Evolutionary conservation across 371 early-diverging fungal species (phyloP).

Genomic region (Mucor piriformis): DNA sequence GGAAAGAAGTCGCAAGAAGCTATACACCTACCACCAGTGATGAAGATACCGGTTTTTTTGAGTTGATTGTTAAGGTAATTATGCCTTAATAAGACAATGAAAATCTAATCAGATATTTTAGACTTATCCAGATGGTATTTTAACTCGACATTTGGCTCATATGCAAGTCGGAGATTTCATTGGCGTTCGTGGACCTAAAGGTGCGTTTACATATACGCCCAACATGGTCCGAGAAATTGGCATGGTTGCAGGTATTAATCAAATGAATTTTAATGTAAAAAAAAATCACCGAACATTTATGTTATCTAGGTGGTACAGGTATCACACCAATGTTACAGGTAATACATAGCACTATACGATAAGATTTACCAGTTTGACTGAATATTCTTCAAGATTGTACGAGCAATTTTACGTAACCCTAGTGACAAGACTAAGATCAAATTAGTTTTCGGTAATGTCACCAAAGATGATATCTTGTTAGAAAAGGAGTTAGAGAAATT

Average conservation of each 20-base stretch:
- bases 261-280: not conserved
- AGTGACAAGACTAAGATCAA: conserved; percentile 25
- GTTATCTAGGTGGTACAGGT: conserved; percentile 68
- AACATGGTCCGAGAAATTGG: conserved; percentile 79
- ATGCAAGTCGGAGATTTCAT: conserved; percentile 76
- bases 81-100: not conserved
- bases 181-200: conserved; percentile 84
- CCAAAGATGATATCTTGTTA: conserved; percentile 64
- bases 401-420: conserved; percentile 74
- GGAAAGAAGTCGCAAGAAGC: conserved; percentile 78
- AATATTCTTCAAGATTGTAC: conserved; percentile 52
- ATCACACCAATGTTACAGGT: conserved; percentile 93
- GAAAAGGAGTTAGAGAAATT: conserved; percentile 74
- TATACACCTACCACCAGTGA: conserved; percentile 89
- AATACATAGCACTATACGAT: conserved; percentile 4
- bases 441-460: conserved; percentile 24
- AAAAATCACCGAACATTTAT: not conserved
- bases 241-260: conserved; percentile 81
- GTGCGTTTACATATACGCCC: conserved; percentile 81
- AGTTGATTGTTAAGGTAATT: conserved; percentile 84
- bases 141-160: conserved; percentile 70
- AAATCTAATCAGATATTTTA: conserved; percentile 20
- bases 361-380: too few species aligned
- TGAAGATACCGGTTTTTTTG: conserved; percentile 80
- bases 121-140: conserved; percentile 79